phyloP scores from a whole-genome alignment of 164 flowering plant genomes.

The Pachysandra terminalis region DNA sequence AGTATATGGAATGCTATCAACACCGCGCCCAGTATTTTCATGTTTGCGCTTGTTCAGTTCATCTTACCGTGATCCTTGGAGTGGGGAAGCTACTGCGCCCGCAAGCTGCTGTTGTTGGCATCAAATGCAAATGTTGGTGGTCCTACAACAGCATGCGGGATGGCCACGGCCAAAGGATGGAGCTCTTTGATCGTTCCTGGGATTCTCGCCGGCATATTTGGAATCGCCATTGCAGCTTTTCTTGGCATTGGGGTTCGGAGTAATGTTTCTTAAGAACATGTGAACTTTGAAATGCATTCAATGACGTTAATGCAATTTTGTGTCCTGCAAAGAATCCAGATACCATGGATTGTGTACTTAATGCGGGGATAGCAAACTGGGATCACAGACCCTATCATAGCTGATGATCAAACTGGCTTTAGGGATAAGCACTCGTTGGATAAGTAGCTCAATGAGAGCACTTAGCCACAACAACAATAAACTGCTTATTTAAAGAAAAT shows the following conservation, averaged over 20 bases:
- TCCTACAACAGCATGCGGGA: conserved; percentile 93
- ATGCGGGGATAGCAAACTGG: too few species aligned
- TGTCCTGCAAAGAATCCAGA: too few species aligned
- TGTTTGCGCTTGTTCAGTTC: conserved; percentile 81
- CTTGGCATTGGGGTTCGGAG: conserved; percentile 84
- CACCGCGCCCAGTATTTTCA: conserved; percentile 80
- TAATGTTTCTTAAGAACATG: conserved; percentile 53
- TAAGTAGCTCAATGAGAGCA: too few species aligned
- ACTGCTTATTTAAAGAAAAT: too few species aligned
- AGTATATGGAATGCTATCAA: conserved; percentile 70
- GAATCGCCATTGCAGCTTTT: conserved; percentile 77
- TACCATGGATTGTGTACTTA: too few species aligned
- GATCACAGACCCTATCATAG: too few species aligned
- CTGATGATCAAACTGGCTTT: too few species aligned
- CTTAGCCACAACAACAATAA: too few species aligned
- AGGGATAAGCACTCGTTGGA: too few species aligned
- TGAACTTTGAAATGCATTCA: conserved; percentile 10
- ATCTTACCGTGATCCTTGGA: conserved; percentile 70
- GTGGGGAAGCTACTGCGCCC: conserved; percentile 67
- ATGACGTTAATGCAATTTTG: too few species aligned
- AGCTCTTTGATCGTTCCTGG: conserved; percentile 73
- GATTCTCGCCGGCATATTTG: conserved; percentile 87
- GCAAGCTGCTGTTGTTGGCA: conserved; percentile 67
- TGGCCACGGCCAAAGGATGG: conserved; percentile 97
- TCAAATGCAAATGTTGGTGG: conserved; percentile 97